These are phyloP conservation scores for Silene uniflora DNA, from an alignment of 148 eudicot species.

Conservation along the genomic window DNA sequence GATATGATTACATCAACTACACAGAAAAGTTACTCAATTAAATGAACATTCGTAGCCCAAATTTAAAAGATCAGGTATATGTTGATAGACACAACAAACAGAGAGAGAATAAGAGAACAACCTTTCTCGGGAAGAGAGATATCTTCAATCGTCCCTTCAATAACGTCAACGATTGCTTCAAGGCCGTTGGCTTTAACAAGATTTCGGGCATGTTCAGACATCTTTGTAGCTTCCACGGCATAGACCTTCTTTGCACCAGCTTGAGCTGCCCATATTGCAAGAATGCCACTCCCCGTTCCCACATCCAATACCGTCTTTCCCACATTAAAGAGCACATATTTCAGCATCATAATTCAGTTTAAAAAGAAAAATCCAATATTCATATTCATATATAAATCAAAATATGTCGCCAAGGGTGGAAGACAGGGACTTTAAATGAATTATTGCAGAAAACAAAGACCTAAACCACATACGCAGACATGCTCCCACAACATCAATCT, in stretches of 20 bases:
- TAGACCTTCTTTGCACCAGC: conserved; percentile 98
- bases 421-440: neutral
- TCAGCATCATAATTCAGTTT: neutral
- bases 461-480: neutral
- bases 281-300: conserved; percentile 97
- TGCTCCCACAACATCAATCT: no score
- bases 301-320: conserved; percentile 89
- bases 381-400: neutral
- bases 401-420: neutral
- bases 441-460: neutral
- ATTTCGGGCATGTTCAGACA: conserved; percentile 85
- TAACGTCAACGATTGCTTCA: conserved; percentile 77
- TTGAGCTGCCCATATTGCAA: conserved; percentile 98
- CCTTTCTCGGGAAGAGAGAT: conserved; percentile 87
- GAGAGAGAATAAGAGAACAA: conserved; percentile 19
- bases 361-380: neutral
- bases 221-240: conserved; percentile 97
- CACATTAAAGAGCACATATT: conserved; percentile 12
- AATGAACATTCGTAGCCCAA: neutral
- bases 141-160: conserved; percentile 91
- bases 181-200: conserved; percentile 85
- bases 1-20: conserved; percentile 97
- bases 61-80: neutral
- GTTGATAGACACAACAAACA: neutral
- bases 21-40: conserved; percentile 20